These are phyloP conservation scores for Trichomonas tenax DNA, from an alignment of 208 protist species.

Conservation along the genomic window DNA sequence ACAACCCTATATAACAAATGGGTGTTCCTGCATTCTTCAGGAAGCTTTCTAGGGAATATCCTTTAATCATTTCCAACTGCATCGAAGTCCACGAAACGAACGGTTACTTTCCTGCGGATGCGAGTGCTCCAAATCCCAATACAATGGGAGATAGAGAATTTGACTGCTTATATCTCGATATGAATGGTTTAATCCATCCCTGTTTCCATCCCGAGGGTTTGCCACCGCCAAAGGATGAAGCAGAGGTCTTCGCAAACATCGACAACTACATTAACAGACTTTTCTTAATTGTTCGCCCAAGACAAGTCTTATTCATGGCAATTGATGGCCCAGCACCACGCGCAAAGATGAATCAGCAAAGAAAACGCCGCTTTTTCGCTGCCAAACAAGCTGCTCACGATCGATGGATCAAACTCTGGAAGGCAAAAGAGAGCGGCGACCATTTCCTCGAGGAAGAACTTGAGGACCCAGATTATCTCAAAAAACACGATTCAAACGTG, in stretches of 20 bases:
- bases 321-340: slow-evolving; percentile 85
- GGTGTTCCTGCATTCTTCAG: slow-evolving; percentile 21
- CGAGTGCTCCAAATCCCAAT: not conserved
- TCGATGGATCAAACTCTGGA: not conserved
- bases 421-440: not conserved
- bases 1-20: not conserved
- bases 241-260: slow-evolving; percentile 64
- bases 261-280: slow-evolving; percentile 89
- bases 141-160: slow-evolving; percentile 13
- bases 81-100: not conserved
- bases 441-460: not conserved
- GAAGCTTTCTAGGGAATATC: not conserved
- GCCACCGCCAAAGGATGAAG: slow-evolving; percentile 42
- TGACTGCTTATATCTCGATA: slow-evolving; percentile 24
- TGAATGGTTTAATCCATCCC: slow-evolving; percentile 24
- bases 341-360: slow-evolving; percentile 99
- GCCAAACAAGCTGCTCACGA: slow-evolving; percentile 33
- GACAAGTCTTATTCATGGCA: slow-evolving; percentile 87
- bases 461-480: not conserved
- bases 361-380: slow-evolving; percentile 66
- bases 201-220: slow-evolving; percentile 34
- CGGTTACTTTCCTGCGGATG: not conserved
- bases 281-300: slow-evolving; percentile 79
- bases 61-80: slow-evolving; percentile 19
- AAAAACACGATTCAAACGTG: not conserved